Percentiles rank a stretch among this genome's conserved stretches.
Evolutionary conservation across 768 basidiomycete species (phyloP).

Genomic region (Tricholoma hemisulphureum): DNA sequence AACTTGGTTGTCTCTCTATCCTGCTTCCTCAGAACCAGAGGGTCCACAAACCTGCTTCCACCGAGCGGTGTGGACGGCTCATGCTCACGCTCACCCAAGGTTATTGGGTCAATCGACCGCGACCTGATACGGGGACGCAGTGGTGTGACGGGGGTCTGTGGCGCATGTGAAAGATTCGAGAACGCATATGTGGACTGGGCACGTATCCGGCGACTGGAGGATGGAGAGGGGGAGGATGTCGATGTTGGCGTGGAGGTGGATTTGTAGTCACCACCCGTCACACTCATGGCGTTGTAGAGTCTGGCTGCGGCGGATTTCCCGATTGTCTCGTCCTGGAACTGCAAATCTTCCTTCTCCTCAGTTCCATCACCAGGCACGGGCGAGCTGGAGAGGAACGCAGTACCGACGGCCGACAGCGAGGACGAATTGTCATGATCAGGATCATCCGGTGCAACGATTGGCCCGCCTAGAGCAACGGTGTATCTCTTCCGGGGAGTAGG

Average conservation of each 20-base stretch:
- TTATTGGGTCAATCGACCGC: constrained; percentile 37
- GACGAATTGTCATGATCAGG: constrained; percentile 17
- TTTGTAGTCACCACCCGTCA: constrained; percentile 26
- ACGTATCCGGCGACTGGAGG: constrained; percentile 39
- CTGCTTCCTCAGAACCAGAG: constrained; percentile 67
- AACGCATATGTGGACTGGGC: constrained; percentile 62
- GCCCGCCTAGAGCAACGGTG: constrained; percentile 80
- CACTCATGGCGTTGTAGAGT: background rate
- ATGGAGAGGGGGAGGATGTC: constrained; percentile 22
- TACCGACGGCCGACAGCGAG: constrained; percentile 34
- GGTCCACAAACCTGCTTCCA: constrained; percentile 70
- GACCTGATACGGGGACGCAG: constrained; percentile 38
- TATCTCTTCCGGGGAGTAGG: constrained; percentile 83
- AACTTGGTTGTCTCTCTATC: constrained; percentile 46
- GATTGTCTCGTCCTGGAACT: constrained; percentile 58
- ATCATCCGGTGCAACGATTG: constrained; percentile 49
- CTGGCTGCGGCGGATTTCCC: constrained; percentile 50
- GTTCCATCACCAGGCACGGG: constrained; percentile 25
- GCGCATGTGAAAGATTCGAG: constrained; percentile 31
- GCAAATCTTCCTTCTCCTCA: constrained; percentile 40
- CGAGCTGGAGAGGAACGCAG: constrained; percentile 43
- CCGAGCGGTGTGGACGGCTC: constrained; percentile 15
- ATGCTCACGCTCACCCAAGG: background rate
- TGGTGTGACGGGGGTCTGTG: constrained; percentile 32
- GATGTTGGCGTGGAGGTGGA: constrained; percentile 14